Evolutionary conservation across 2,329 filamentous ascomycete species (phyloP).

Genomic region (Trichophyton rubrum): DNA sequence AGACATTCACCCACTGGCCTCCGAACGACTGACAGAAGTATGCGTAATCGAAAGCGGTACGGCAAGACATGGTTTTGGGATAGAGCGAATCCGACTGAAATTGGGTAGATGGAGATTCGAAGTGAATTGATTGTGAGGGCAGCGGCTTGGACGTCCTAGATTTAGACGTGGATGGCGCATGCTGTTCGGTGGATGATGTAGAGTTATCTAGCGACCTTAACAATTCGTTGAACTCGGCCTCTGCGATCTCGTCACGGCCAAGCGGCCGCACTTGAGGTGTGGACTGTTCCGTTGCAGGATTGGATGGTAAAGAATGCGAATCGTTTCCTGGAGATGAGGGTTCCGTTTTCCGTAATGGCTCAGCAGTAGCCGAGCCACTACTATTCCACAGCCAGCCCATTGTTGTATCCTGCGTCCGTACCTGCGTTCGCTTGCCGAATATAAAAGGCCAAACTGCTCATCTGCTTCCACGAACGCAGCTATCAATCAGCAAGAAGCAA

Average conservation of each 20-base stretch:
- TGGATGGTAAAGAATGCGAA: background rate
- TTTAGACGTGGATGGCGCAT: slow-evolving; percentile 11
- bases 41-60: slow-evolving; percentile 77
- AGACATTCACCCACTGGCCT: slow-evolving; percentile 83
- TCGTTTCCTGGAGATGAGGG: background rate
- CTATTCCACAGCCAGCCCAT: slow-evolving; percentile 38
- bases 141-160: slow-evolving; percentile 16
- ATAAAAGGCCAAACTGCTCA: too few species aligned
- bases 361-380: background rate
- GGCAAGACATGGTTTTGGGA: slow-evolving; percentile 75
- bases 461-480: too few species aligned
- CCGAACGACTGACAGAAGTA: slow-evolving; percentile 90
- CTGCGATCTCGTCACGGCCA: slow-evolving; percentile 36
- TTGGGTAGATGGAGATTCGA: slow-evolving; percentile 15
- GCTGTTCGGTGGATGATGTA: slow-evolving; percentile 6
- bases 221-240: slow-evolving; percentile 43
- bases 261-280: background rate
- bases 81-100: slow-evolving; percentile 57
- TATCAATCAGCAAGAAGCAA: background rate
- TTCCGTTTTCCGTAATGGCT: background rate
- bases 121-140: slow-evolving; percentile 3
- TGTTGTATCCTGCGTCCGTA: slow-evolving; percentile 4
- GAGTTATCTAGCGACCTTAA: slow-evolving; percentile 37
- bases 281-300: background rate
- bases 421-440: background rate